Evolutionary conservation across 768 basidiomycete species (phyloP), one percentile per base, ranked within the genome.

Genomic region (Mycena metata): DNA sequence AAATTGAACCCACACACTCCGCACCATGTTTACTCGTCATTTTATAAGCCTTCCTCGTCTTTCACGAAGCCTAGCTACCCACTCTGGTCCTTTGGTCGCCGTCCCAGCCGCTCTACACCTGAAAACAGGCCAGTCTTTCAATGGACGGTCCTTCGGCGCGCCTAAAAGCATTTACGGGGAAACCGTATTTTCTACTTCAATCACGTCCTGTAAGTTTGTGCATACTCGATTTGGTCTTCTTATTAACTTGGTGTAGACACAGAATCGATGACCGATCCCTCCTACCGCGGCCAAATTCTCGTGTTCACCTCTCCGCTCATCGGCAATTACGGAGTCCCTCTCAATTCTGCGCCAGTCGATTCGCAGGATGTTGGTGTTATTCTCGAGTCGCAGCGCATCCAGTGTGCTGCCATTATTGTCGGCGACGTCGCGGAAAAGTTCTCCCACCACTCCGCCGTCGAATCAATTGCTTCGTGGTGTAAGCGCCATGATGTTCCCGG

Each of bases 241-340:
- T 70, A 60, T 63, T 69, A 47, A 49, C 50, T 6, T 54, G 70
- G 66, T 24, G 21, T 76, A 97, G 96, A 99, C 79, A 99, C 97
- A 52, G 98, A 99, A 82, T 98, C 96, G 10, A 98, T 99, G 98
- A 99, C 98, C 42, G 98, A 99, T 79, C 98, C 98, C 9, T 99
- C 98, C 10, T 99, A 99, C 81, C 93, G 95, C 39, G 93, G 95
- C 57, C 98, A 99, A 81, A 97, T 99, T 76, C 89, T 99, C 70
- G 98, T 99, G 64, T 99, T 99, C 83, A 99, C 98, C 49, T 93
- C 96, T 0, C 98, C 98, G 12, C 89, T 99, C 80, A 98, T 99
- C 72, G 98, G 98, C 45, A 99, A 99, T 80, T 99, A 99, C 76
- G 98, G 98, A 60, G 96, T 99, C 11, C 98, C 98, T 8, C 74